Conservation (phyloP, 805 yeast genomes). For the Lipomyces spencermartinsiae region DNA sequence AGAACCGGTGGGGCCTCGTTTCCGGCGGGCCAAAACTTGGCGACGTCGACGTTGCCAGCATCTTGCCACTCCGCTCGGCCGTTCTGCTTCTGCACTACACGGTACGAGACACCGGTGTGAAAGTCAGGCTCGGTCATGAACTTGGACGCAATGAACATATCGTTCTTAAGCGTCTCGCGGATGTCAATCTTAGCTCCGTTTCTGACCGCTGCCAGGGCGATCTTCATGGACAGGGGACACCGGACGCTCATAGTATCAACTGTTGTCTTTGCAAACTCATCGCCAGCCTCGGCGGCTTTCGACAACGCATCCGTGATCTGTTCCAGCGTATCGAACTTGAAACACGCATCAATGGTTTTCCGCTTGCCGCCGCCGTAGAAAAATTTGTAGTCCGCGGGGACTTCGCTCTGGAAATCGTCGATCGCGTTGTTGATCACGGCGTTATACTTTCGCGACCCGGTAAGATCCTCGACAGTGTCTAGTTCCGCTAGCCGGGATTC, state of each 20-base stretch:
- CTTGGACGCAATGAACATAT: conserved; percentile 76
- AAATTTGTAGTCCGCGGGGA: conserved; percentile 68
- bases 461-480: conserved; percentile 42
- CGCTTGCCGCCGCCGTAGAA: conserved; percentile 63
- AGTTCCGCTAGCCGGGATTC: conserved; percentile 69
- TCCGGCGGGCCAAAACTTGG: background rate
- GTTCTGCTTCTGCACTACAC: conserved; percentile 61
- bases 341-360: conserved; percentile 70
- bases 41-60: conserved; percentile 11
- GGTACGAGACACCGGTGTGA: conserved; percentile 56
- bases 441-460: conserved; percentile 30
- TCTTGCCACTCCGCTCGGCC: conserved; percentile 56
- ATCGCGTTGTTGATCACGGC: conserved; percentile 70
- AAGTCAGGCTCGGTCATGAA: conserved; percentile 72
- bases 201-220: conserved; percentile 71
- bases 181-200: conserved; percentile 64
- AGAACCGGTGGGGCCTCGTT: background rate
- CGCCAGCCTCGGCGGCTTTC: conserved; percentile 51
- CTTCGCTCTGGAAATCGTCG: conserved; percentile 75
- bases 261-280: conserved; percentile 69
- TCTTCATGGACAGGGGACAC: conserved; percentile 79
- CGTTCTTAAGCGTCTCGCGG: conserved; percentile 70
- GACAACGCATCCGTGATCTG: conserved; percentile 61
- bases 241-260: conserved; percentile 63
- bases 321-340: conserved; percentile 58